These are phyloP conservation scores for Maudiozyma serrabonitensis DNA, from an alignment of 805 yeast species.

Conservation along the genomic window DNA sequence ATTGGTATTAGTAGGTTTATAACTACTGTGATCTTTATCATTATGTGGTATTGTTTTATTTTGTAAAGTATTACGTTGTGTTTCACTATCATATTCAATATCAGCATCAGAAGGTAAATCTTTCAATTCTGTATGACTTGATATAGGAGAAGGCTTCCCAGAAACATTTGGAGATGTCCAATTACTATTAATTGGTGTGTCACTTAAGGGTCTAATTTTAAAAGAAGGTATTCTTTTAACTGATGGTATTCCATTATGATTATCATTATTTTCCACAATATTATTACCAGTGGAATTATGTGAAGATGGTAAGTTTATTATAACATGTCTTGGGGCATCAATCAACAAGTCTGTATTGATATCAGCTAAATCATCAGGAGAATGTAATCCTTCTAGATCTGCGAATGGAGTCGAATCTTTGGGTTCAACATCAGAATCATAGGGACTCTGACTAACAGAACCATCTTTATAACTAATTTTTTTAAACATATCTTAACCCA, in stretches of 20 bases:
- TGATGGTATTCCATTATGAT: slow-evolving; percentile 2
- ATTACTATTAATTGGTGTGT: slow-evolving; percentile 58
- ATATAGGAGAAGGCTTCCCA: slow-evolving; percentile 23
- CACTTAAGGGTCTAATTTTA: slow-evolving; percentile 63
- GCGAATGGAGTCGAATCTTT: background rate
- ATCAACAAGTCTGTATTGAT: background rate
- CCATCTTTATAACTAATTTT: slow-evolving; percentile 2
- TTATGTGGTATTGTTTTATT: background rate
- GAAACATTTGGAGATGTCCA: slow-evolving; percentile 43
- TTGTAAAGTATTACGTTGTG: background rate
- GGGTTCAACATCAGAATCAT: slow-evolving; percentile 5
- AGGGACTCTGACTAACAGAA: slow-evolving; percentile 1
- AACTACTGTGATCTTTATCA: background rate
- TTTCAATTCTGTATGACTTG: slow-evolving; percentile 10
- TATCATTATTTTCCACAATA: slow-evolving; percentile 7
- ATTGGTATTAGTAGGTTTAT: background rate
- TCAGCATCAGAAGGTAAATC: background rate
- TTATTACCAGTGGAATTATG: slow-evolving; percentile 6
- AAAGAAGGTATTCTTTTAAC: slow-evolving; percentile 38
- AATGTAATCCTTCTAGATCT: background rate
- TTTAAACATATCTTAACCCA: slow-evolving; percentile 3
- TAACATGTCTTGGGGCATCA: background rate
- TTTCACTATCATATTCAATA: background rate
- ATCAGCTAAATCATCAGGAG: background rate
- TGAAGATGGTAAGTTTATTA: background rate